Percentiles rank a stretch among this genome's conserved stretches.
phyloP scores from a whole-genome alignment of 331 rosid species.

The Rosa hybrid region DNA sequence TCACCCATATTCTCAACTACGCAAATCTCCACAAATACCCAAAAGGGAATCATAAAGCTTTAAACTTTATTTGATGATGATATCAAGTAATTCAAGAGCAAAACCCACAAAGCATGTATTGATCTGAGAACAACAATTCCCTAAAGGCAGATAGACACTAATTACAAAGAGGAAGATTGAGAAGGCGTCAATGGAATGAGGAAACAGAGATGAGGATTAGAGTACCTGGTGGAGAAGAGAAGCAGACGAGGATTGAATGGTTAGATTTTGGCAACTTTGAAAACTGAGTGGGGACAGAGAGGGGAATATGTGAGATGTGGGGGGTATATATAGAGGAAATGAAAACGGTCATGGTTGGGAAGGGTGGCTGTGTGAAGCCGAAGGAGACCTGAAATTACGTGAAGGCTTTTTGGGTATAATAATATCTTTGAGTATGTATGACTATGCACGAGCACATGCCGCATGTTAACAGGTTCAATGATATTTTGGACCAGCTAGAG shows the following conservation, averaged over 20 bases:
- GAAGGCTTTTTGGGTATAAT: neutral
- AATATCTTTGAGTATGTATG: neutral
- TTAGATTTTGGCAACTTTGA: constrained; percentile 14
- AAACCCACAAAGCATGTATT: neutral
- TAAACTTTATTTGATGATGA: neutral
- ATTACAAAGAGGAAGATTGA: neutral
- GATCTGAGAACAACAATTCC: neutral
- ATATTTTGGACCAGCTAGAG: neutral
- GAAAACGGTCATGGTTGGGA: constrained; percentile 29
- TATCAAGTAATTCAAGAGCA: neutral
- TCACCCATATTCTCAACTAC: neutral
- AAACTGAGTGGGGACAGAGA: constrained; percentile 31
- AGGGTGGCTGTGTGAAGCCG: neutral
- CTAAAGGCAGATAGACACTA: neutral
- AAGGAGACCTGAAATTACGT: neutral
- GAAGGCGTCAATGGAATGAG: neutral
- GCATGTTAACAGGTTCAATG: neutral
- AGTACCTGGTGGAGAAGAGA: constrained; percentile 43
- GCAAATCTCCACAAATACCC: neutral
- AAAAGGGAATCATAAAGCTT: neutral
- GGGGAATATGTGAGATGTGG: constrained; percentile 22
- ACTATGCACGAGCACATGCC: neutral
- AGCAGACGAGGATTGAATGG: constrained; percentile 29
- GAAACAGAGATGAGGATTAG: neutral
- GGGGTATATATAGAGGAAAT: constrained; percentile 15